phyloP scores from a whole-genome alignment of 768 basidiomycete genomes.

The Leucocoprinus leucothites region DNA sequence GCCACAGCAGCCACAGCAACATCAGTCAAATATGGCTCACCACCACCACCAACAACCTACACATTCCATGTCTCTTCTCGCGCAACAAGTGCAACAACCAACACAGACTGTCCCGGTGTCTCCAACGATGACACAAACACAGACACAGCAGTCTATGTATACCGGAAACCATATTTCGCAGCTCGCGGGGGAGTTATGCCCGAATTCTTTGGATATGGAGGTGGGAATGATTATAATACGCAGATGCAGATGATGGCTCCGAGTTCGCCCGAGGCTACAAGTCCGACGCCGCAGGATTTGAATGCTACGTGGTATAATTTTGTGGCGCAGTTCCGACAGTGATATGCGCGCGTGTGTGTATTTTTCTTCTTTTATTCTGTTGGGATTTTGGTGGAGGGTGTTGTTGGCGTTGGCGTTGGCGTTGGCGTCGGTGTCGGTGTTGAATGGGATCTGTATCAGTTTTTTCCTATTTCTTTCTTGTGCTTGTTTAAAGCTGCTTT shows the following conservation, averaged over 20 bases:
- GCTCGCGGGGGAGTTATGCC: constrained; percentile 18
- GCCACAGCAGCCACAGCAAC: constrained; percentile 16
- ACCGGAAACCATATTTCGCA: constrained; percentile 8
- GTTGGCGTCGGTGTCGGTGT: too few species aligned
- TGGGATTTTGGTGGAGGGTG: too few species aligned
- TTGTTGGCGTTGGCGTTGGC: too few species aligned
- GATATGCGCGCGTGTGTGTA: background rate
- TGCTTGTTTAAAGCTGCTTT: background rate
- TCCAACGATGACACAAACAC: too few species aligned
- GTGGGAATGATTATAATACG: constrained; percentile 17
- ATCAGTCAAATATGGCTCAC: constrained; percentile 22
- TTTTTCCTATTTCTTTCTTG: background rate
- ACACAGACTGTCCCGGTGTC: too few species aligned
- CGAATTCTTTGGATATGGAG: constrained; percentile 29
- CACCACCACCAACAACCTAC: background rate
- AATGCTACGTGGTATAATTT: constrained; percentile 48
- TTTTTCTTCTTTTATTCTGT: background rate
- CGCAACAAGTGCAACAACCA: constrained; percentile 12
- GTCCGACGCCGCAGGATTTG: constrained; percentile 28
- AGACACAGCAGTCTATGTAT: constrained; percentile 2
- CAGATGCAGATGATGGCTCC: constrained; percentile 25
- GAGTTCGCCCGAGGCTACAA: constrained; percentile 11
- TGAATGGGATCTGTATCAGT: too few species aligned
- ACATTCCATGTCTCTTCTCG: constrained; percentile 5
- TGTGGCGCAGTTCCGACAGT: constrained; percentile 40